phyloP scores from a whole-genome alignment of 352 stramenopile species.

The Lagenidium giganteum region DNA sequence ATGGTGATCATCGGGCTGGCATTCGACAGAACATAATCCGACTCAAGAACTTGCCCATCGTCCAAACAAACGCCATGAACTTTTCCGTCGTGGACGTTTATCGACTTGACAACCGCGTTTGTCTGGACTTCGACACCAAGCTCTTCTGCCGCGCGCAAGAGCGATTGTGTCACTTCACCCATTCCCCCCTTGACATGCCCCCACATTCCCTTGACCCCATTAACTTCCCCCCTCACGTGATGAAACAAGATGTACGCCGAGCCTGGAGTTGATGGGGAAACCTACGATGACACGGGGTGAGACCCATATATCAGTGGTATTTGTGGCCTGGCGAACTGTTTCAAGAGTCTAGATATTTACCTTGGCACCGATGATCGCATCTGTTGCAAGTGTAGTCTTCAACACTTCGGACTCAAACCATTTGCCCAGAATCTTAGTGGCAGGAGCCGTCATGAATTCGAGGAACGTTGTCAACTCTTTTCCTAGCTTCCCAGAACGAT shows the following conservation, averaged over 20 bases:
- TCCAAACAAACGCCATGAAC: conserved; percentile 47
- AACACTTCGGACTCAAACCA: conserved; percentile 86
- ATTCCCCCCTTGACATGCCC: conserved; percentile 84
- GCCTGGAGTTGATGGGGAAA: conserved; percentile 65
- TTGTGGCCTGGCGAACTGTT: neutral
- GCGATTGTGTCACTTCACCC: conserved; percentile 56
- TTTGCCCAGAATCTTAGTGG: conserved; percentile 76
- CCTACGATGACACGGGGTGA: conserved; percentile 22
- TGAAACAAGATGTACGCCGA: conserved; percentile 86
- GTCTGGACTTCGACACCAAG: conserved; percentile 62
- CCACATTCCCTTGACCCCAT: conserved; percentile 78
- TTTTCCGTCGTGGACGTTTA: conserved; percentile 30
- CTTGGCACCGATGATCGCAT: conserved; percentile 84
- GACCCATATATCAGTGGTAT: too few relatives aligned
- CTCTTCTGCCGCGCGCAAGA: conserved; percentile 42
- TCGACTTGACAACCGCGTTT: conserved; percentile 41
- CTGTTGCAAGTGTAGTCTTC: conserved; percentile 81
- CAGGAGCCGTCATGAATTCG: conserved; percentile 78
- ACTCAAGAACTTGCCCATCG: conserved; percentile 36
- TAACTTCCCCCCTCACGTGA: conserved; percentile 86
- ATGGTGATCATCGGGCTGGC: conserved; percentile 78
- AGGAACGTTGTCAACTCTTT: conserved; percentile 61
- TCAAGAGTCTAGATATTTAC: conserved; percentile 18
- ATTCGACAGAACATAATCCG: conserved; percentile 59
- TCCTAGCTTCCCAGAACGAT: conserved; percentile 45